Percentiles rank a stretch among this genome's conserved stretches.
Evolutionary conservation across 73 alveolate genomes (phyloP).

Genomic region (Paramecium pentaurelia): DNA sequence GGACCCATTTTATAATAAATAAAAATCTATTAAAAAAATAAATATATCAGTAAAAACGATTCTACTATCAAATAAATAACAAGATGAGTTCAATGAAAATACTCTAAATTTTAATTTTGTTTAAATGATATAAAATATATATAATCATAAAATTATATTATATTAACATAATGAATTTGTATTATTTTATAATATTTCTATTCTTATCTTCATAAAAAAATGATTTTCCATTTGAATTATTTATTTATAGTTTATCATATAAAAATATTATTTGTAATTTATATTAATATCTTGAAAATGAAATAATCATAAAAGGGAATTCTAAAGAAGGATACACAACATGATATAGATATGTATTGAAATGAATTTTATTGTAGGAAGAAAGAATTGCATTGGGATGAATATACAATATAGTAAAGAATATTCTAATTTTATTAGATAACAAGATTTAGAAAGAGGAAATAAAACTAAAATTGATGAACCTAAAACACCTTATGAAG

Average conservation of each 20-base stretch:
- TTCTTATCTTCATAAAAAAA: neutral
- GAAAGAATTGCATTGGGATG: constrained; percentile 69
- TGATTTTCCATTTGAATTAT: neutral
- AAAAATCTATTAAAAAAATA: neutral
- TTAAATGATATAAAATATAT: neutral
- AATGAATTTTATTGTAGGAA: constrained; percentile 31
- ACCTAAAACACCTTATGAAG: constrained; percentile 71
- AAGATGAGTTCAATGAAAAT: neutral
- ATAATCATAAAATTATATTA: neutral
- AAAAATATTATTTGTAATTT: neutral
- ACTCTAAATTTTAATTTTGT: neutral
- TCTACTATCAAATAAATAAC: neutral
- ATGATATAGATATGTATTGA: neutral
- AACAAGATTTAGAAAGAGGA: constrained; percentile 66
- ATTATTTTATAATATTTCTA: too few relatives aligned
- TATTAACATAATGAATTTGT: too few relatives aligned
- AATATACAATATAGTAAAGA: constrained; percentile 54
- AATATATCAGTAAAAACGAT: neutral
- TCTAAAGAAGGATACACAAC: neutral
- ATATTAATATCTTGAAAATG: neutral
- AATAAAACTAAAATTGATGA: constrained; percentile 65
- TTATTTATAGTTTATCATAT: too few relatives aligned
- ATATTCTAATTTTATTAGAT: neutral
- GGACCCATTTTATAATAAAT: neutral
- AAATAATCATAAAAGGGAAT: constrained; percentile 14